Conservation (phyloP, 2,329 filamentous ascomycete species). For the Fusarium algeriense region DNA sequence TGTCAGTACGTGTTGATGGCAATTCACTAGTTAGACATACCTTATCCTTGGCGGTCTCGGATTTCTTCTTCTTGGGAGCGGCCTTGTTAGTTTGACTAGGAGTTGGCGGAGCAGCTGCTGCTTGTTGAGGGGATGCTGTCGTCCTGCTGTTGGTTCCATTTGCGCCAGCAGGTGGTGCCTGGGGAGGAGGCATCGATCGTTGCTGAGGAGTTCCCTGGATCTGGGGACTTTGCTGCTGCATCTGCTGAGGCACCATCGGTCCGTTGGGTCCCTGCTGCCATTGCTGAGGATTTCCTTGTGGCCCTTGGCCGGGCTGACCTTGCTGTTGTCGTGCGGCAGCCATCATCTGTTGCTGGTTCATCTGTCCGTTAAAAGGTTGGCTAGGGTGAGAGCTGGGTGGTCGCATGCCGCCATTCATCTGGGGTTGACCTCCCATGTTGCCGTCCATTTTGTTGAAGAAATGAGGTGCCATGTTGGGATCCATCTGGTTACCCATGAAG, state of each 20-base stretch:
- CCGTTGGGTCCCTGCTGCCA: slow-evolving; percentile 59
- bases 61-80: slow-evolving; percentile 82
- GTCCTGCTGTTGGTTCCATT: slow-evolving; percentile 66
- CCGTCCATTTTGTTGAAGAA: slow-evolving; percentile 70
- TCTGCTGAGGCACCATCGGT: slow-evolving; percentile 56
- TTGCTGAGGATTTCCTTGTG: slow-evolving; percentile 52
- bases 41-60: slow-evolving; percentile 75
- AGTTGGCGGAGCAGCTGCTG: slow-evolving; percentile 78
- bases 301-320: slow-evolving; percentile 51
- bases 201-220: slow-evolving; percentile 80
- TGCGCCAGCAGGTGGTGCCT: slow-evolving; percentile 63
- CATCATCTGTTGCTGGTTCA: slow-evolving; percentile 71
- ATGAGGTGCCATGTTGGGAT: slow-evolving; percentile 69
- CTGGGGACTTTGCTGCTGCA: slow-evolving; percentile 57
- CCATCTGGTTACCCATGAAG: slow-evolving; percentile 73
- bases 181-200: slow-evolving; percentile 75
- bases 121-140: slow-evolving; percentile 72
- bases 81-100: slow-evolving; percentile 80
- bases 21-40: slow-evolving; percentile 60
- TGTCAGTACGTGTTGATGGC: slow-evolving; percentile 25
- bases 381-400: slow-evolving; percentile 77
- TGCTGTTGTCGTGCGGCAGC: slow-evolving; percentile 55
- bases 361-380: slow-evolving; percentile 67
- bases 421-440: slow-evolving; percentile 56
- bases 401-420: slow-evolving; percentile 74